Evolutionary conservation across 495 filamentous ascomycete genomes (phyloP).

Genomic region (Apiosordaria backusii): DNA sequence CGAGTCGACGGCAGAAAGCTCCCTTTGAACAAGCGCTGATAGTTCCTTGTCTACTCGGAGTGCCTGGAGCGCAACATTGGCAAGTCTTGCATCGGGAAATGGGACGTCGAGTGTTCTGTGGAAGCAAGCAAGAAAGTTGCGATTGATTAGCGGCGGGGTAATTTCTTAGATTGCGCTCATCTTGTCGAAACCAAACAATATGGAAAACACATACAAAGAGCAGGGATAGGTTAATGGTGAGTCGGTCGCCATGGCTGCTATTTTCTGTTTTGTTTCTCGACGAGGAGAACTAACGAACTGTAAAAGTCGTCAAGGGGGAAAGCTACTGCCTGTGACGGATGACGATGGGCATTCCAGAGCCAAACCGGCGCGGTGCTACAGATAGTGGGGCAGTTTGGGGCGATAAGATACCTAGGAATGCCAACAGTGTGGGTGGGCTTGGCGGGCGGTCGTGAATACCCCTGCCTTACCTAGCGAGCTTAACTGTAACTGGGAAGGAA

Average conservation of each 20-base stretch:
- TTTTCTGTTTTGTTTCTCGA: background rate
- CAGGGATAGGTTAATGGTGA: conserved; percentile 14
- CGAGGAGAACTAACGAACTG: background rate
- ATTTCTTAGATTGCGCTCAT: conserved; percentile 2
- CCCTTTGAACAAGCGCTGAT: conserved; percentile 73
- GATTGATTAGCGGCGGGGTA: conserved; percentile 15
- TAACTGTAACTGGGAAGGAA: background rate
- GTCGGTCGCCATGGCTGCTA: conserved; percentile 16
- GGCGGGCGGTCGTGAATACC: background rate
- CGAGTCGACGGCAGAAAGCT: conserved; percentile 52
- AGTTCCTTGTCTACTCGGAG: conserved; percentile 86
- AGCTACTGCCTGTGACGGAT: conserved; percentile 1
- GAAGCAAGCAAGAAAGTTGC: conserved; percentile 9
- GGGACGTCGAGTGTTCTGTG: conserved; percentile 74
- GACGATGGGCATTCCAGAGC: conserved; percentile 6
- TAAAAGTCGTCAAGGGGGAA: conserved; percentile 10
- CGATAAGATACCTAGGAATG: conserved; percentile 5
- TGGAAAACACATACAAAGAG: conserved; percentile 13
- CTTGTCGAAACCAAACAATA: background rate
- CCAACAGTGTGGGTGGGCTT: background rate
- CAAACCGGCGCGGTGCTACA: background rate
- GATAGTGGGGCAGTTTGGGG: conserved; percentile 4
- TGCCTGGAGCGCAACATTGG: conserved; percentile 68
- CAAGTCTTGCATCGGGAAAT: conserved; percentile 77
- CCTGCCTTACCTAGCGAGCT: background rate